These are phyloP conservation scores for Boletales sp. DNA, from an alignment of 768 basidiomycete genomes.

Conservation along the genomic window DNA sequence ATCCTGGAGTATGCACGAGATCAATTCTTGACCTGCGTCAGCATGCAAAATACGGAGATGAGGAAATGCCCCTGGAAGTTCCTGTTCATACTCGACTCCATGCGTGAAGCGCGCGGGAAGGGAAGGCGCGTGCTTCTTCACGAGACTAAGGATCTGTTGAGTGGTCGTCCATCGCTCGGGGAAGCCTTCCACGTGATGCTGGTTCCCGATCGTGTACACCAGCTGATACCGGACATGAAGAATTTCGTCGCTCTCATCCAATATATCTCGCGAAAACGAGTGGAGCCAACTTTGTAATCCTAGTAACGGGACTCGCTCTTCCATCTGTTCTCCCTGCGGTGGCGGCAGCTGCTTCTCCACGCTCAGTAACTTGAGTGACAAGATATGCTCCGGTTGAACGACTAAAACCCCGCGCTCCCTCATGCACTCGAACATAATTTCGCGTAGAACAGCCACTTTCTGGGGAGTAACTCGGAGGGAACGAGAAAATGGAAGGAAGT, in stretches of 20 bases:
- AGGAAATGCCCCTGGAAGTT: constrained; percentile 19
- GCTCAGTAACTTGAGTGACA: constrained; percentile 48
- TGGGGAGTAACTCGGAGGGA: constrained; percentile 21
- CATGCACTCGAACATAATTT: constrained; percentile 39
- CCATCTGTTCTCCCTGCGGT: not conserved
- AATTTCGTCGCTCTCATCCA: constrained; percentile 31
- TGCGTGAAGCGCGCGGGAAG: constrained; percentile 5
- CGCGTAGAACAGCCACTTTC: constrained; percentile 22
- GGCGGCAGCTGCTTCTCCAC: constrained; percentile 34
- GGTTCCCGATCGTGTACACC: constrained; percentile 34
- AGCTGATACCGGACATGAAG: constrained; percentile 37
- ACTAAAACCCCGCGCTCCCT: constrained; percentile 41
- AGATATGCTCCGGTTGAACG: constrained; percentile 50
- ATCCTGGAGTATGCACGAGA: constrained; percentile 10
- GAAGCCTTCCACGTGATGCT: constrained; percentile 24
- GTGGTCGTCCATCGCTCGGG: constrained; percentile 35
- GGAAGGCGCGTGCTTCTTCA: constrained; percentile 13
- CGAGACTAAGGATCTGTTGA: constrained; percentile 28
- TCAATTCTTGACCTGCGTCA: constrained; percentile 8
- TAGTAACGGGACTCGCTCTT: constrained; percentile 20
- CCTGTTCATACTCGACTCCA: constrained; percentile 17
- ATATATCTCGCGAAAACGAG: constrained; percentile 22
- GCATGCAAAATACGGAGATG: constrained; percentile 19
- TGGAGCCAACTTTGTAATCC: constrained; percentile 26
- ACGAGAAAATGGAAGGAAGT: constrained; percentile 49